Base-by-base conservation (phyloP, 768 basidiomycete genomes). In the Pleurotus djamor region DNA sequence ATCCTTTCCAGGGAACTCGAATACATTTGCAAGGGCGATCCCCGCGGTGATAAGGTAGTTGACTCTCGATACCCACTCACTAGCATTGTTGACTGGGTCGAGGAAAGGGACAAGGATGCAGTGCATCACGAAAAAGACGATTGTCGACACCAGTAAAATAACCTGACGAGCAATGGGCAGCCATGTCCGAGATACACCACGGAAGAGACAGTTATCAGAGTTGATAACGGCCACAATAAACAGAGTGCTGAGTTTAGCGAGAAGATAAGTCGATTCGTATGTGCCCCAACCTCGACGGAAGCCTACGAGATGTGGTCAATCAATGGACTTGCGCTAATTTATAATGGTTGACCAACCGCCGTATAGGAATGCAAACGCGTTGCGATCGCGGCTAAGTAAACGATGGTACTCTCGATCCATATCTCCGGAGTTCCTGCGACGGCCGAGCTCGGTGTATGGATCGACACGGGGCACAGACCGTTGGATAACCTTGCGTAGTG, bases 181-280 rank as follows among this genome's bases (percentile, higher is more conserved):
- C n/a, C 69, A 71, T 4, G 75, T 72, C n/a, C 82, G 75, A 21
- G 81, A 72, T 36, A 79, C 69, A 33, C 76, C 71, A 48, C 87
- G 86, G 66, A 93, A 89, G 4, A 88, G 68, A 68, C 91, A 93
- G 68, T 91, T 93, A 66, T 89, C 75, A 16, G 84, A 78, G 70
- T 87, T 81, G 61, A 92, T 77, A 54, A 91, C 70, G 4, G 89
- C 86, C 43, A 88, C 78, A 17, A 88, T 78, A 32, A 90, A 69
- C 5, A 92, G 75, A 13, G 85, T 83, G 63, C 81, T 80, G 48
- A 92, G 79, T 69, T 92, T 93, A 16, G 87, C 83, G 61, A 84
- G 78, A n/a, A 91, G 79, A 64, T 84, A 88, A 12, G 76, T 79
- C 1, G 87, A 80, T 66, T 86, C 79, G 65, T 87, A 88, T 3